phyloP scores from a whole-genome alignment of 2,329 filamentous ascomycete species.

The Dendryphion nanum region DNA sequence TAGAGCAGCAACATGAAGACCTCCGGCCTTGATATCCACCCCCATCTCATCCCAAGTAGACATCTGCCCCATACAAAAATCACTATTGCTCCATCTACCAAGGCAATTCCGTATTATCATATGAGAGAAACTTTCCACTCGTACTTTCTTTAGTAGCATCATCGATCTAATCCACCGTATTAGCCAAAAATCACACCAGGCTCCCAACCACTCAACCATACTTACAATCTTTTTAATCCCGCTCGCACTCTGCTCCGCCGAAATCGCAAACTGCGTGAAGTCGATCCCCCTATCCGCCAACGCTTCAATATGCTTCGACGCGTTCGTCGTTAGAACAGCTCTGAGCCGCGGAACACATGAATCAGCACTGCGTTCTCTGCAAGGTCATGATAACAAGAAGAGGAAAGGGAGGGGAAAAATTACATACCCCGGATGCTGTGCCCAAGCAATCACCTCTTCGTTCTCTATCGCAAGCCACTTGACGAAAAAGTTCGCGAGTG shows the following conservation, averaged over 20 bases:
- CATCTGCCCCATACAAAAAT: too few species aligned
- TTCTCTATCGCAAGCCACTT: conserved; percentile 16
- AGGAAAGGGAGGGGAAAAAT: not conserved
- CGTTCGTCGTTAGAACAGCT: conserved; percentile 9
- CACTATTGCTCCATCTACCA: too few species aligned
- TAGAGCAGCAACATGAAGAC: too few species aligned
- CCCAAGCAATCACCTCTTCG: conserved; percentile 11
- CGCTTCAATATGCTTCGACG: conserved; percentile 2
- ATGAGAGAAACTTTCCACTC: conserved; percentile 10
- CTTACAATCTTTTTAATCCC: conserved; percentile 7
- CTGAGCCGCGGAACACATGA: too few species aligned
- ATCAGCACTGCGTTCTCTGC: too few species aligned
- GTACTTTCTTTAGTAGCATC: conserved; percentile 7
- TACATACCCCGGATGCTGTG: conserved; percentile 16
- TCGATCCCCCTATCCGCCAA: conserved; percentile 7
- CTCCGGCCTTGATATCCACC: too few species aligned
- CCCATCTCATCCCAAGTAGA: too few species aligned
- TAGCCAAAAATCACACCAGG: not conserved
- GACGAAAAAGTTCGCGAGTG: conserved; percentile 14
- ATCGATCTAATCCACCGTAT: conserved; percentile 10
- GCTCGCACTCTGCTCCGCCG: conserved; percentile 8
- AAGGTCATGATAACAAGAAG: not conserved
- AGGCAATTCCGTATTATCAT: conserved; percentile 9
- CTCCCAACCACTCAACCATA: not conserved
- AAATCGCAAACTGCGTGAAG: conserved; percentile 1